These are phyloP conservation scores for Aspergillus cavernicola DNA, from an alignment of 495 filamentous ascomycete species.

Conservation along the genomic window DNA sequence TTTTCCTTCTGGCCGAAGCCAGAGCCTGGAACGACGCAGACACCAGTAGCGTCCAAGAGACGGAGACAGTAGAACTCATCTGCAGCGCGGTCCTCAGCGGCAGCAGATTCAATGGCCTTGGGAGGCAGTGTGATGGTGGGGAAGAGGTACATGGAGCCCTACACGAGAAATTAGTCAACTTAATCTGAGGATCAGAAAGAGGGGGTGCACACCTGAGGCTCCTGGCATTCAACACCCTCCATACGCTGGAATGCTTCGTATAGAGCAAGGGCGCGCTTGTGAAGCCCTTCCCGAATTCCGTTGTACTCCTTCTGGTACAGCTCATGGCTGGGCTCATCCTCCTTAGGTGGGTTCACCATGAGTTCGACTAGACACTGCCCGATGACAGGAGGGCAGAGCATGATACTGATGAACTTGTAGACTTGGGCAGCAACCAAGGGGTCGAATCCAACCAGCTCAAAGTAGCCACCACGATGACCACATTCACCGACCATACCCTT, in stretches of 20 bases:
- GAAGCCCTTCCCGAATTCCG: constrained; percentile 69
- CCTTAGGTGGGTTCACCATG: constrained; percentile 90
- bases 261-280: constrained; percentile 74
- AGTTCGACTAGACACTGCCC: constrained; percentile 94
- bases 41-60: constrained; percentile 86
- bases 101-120: constrained; percentile 71
- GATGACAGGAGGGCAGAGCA: constrained; percentile 89
- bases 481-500: constrained; percentile 99
- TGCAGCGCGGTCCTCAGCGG: constrained; percentile 65
- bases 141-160: constrained; percentile 98
- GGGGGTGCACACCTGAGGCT: constrained; percentile 54
- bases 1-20: constrained; percentile 94
- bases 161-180: constrained; percentile 13
- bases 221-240: constrained; percentile 89
- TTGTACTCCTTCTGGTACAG: constrained; percentile 83
- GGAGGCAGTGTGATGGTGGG: constrained; percentile 77
- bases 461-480: constrained; percentile 95
- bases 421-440: constrained; percentile 83
- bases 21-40: constrained; percentile 89
- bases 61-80: constrained; percentile 94
- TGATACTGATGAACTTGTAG: constrained; percentile 97
- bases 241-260: constrained; percentile 87
- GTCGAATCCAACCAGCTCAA: constrained; percentile 89
- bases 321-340: constrained; percentile 75
- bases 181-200: neutral